Base-by-base conservation (phyloP, 192 early-diverging fungal species). In the Gryganskiella cystojenkinii region DNA sequence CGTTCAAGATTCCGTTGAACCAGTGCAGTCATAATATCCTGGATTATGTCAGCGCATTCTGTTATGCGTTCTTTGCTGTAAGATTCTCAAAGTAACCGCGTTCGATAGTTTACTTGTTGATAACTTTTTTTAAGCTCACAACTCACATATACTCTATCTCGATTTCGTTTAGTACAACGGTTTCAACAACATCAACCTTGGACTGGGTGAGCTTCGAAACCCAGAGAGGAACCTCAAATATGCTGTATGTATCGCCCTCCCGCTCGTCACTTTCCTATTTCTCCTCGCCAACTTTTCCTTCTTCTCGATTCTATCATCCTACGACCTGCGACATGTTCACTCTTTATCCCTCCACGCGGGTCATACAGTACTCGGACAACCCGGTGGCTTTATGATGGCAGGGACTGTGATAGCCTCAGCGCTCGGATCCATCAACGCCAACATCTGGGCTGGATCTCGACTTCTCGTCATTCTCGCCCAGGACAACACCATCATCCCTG, bases 361-460 rank as follows among this genome's bases (percentile, higher is more conserved):
- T 1, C 74, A 78, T 15, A 78, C 66, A 2, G 74, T 78, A 11
- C 43, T 78, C 8, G 74, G 74, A 19, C 54, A 56, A 43, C 65
- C 66, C 1, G 74, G 74, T 13, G 74, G 74, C 0, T 69, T 78
- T 27, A 31, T 78, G 0, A 78, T 78, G 74, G 74, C 74, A 0
- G 65, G 65, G 0, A 78, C 74, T 0, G 74, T 78, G 5, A 35
- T 78, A 13, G 74, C 74, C 5, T 69, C 74, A 3, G 74, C 80
- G 22, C 44, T 81, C 3, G 80, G 80, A 31, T 86, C 90, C 3
- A 89, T 91, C 73, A 90, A 90, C n/a, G 81, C 85, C 52, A 74
- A 81, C 27, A 80, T 88, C 40, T 88, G 71, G 75, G 87, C 88
- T 0, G 90, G 89, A 24, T 91, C 80, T 0, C 65, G 80, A 6